Percentiles rank a stretch among this genome's conserved stretches.
phyloP scores from a whole-genome alignment of 2,329 filamentous ascomycete species.

The Corynespora cassiicola region DNA sequence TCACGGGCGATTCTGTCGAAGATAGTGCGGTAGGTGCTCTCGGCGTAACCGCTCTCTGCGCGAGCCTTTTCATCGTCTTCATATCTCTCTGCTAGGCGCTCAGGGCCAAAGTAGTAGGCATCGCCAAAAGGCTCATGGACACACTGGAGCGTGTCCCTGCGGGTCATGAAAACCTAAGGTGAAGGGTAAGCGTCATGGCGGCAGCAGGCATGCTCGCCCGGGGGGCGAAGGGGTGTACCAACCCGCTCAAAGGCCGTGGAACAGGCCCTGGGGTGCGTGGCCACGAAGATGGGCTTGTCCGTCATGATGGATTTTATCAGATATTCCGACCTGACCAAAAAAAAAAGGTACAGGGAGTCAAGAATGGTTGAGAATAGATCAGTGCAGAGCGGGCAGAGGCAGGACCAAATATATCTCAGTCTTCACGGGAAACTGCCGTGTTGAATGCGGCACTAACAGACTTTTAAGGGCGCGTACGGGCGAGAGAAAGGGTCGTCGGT shows the following conservation, averaged over 20 bases:
- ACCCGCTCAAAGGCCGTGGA: conserved; percentile 97
- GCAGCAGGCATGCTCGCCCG: too few species aligned
- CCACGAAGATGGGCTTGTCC: conserved; percentile 85
- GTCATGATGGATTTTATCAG: conserved; percentile 61
- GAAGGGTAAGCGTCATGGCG: conserved; percentile 15
- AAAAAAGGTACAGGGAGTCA: conserved; percentile 26
- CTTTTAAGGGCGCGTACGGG: conserved; percentile 19
- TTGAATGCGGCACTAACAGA: conserved; percentile 27
- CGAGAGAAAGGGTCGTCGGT: conserved; percentile 17
- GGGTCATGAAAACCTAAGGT: conserved; percentile 85
- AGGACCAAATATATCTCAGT: conserved; percentile 37
- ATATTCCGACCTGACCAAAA: conserved; percentile 8
- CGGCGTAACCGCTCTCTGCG: conserved; percentile 67
- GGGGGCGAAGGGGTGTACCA: conserved; percentile 47
- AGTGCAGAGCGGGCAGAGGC: conserved; percentile 7
- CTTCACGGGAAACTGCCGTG: conserved; percentile 27
- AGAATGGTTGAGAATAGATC: conserved; percentile 22
- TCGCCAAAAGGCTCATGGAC: conserved; percentile 97
- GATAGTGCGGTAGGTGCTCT: conserved; percentile 78
- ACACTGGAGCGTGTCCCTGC: conserved; percentile 78
- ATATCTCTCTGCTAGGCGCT: conserved; percentile 82
- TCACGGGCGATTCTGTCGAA: conserved; percentile 77
- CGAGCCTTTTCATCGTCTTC: conserved; percentile 67
- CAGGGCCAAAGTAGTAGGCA: conserved; percentile 94
- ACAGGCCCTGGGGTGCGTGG: conserved; percentile 92